Base-by-base conservation (phyloP, 2,329 filamentous ascomycete genomes). In the Beauveria varroae region DNA sequence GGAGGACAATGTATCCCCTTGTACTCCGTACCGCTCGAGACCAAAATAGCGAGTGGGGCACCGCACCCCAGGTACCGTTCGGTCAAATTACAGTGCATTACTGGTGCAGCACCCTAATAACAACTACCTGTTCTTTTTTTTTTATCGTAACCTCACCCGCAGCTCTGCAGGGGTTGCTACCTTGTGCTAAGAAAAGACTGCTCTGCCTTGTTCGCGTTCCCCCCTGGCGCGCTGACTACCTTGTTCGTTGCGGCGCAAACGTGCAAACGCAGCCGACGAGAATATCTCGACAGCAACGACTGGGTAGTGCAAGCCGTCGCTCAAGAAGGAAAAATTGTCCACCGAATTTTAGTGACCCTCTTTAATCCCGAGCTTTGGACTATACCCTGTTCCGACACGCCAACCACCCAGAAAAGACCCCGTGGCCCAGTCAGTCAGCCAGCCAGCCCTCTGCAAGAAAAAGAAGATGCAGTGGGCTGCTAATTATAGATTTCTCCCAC, bases 21-120 rank as follows among this genome's bases (percentile, higher is more conserved):
- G 34, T 37, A 37, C 34, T 37, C 34, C 34, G 34, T 51, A 58
- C 37, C 55, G 9, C 40, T 30, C 47, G 56, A 41, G 44, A 40
- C 56, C 56, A 58, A 58, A 58, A 58, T 58, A 50, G 20, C 43
- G 26, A 30, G 56, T 58, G 56, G 56, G 56, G 46, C 54, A 8
- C 18, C 40, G 20, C 26, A 26, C n/a, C 6, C 30, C 46, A 58
- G 49, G 57, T 60, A 60, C 57, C 47, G 57, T 60, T 60, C 40
- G 57, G 47, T 53, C 47, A 46, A 60, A 60, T 60, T 60, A 60
- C 37, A 60, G 57, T 30, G 57, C 57, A 60, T 53, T 51, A 22
- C 57, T 53, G 47, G 46, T 46, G 20, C 44, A 59, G 40, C 51
- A 40, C 30, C 12, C 30, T 26, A 47, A 57, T 16, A 57, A 37